phyloP scores from a whole-genome alignment of 129 eudicot species.

The Artemisia tridentata region DNA sequence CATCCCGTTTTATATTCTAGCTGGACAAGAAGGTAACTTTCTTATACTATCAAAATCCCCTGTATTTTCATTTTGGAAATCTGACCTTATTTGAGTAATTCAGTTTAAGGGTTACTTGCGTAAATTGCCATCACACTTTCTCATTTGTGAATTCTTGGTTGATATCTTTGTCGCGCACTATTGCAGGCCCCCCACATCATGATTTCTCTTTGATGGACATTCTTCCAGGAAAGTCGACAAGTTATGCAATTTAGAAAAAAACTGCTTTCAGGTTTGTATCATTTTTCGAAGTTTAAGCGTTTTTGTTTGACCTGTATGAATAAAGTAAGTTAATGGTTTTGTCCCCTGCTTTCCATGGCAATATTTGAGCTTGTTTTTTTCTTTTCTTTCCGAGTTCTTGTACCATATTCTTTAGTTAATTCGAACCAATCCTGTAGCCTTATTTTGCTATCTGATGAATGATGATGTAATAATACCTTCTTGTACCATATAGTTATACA shows the following conservation, averaged over 20 bases:
- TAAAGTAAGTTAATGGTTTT: background rate
- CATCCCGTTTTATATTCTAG: conserved; percentile 75
- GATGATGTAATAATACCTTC: background rate
- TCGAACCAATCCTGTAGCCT: background rate
- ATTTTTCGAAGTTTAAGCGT: background rate
- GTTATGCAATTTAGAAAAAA: conserved; percentile 19
- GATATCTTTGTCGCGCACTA: background rate
- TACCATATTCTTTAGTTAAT: background rate
- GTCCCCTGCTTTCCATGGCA: background rate
- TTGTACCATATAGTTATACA: no score
- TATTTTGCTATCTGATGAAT: background rate
- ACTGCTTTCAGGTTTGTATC: conserved; percentile 19
- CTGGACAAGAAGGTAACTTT: conserved; percentile 70
- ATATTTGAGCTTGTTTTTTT: background rate
- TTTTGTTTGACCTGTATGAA: background rate
- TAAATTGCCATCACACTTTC: no score
- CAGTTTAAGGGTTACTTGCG: background rate
- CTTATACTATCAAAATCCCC: no score
- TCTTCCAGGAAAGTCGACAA: conserved; percentile 43
- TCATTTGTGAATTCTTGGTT: background rate
- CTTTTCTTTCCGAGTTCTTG: background rate
- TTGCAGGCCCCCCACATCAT: conserved; percentile 78
- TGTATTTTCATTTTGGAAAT: background rate
- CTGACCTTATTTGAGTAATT: background rate
- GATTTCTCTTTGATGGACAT: conserved; percentile 80